Evolutionary conservation across 345 rosid species (phyloP).

Genomic region (Capsella bursapastoris): DNA sequence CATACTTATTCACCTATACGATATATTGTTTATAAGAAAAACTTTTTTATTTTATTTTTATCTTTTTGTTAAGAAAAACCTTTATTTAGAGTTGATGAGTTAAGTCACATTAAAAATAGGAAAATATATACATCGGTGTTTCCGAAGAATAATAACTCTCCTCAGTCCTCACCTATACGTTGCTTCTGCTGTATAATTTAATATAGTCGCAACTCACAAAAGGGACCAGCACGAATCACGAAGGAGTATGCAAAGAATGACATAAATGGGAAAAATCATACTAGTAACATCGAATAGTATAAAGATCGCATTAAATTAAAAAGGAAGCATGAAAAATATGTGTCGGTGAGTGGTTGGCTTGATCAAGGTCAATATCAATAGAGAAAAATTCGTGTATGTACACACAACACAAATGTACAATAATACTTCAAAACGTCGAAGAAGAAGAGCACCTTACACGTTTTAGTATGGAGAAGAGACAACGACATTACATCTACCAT

Average conservation of each 20-base stretch:
- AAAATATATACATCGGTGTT: conserved; percentile 4
- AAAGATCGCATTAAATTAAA: conserved; percentile 23
- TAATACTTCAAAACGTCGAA: background rate
- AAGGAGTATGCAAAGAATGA: conserved; percentile 1
- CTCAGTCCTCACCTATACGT: background rate
- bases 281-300: background rate
- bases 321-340: conserved; percentile 19
- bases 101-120: background rate
- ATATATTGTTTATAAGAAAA: too few relatives aligned
- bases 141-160: conserved; percentile 19
- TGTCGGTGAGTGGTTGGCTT: conserved; percentile 41
- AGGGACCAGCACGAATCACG: conserved; percentile 11
- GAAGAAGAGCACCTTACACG: conserved; percentile 45
- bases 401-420: conserved; percentile 5
- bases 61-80: too few relatives aligned
- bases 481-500: conserved; percentile 39
- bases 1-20: too few relatives aligned
- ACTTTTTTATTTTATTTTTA: too few relatives aligned
- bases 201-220: conserved; percentile 14
- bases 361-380: conserved; percentile 5
- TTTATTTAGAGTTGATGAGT: background rate
- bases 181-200: conserved; percentile 22
- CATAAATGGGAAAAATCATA: background rate
- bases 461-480: conserved; percentile 33
- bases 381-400: conserved; percentile 1